Conservation (phyloP, 1,284 basidiomycete genomes). For the Ustilago loliicola region DNA sequence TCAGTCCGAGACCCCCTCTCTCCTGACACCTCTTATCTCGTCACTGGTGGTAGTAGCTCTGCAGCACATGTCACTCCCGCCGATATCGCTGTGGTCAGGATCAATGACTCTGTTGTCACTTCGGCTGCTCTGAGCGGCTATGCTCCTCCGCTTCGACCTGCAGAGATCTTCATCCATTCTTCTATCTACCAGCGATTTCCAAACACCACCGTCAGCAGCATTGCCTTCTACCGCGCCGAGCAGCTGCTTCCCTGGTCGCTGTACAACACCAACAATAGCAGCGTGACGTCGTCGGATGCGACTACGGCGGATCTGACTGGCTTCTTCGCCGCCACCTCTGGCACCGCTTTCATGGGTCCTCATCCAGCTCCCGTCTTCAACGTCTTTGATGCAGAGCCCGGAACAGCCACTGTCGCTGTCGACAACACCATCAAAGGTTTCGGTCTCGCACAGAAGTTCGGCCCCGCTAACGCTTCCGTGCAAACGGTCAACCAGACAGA, state of each 20-base stretch:
- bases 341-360: slow-evolving; percentile 34
- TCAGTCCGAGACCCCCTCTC: slow-evolving; percentile 43
- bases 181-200: slow-evolving; percentile 47
- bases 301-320: slow-evolving; percentile 23
- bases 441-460: slow-evolving; percentile 31
- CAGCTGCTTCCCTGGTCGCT: slow-evolving; percentile 45
- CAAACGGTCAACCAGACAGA: slow-evolving; percentile 21
- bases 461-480: slow-evolving; percentile 11
- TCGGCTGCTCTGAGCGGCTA: slow-evolving; percentile 36
- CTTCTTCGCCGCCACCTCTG: slow-evolving; percentile 28
- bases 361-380: slow-evolving; percentile 40
- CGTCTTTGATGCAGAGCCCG: slow-evolving; percentile 32
- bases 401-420: slow-evolving; percentile 20
- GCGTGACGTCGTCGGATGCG: slow-evolving; percentile 5
- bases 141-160: slow-evolving; percentile 26
- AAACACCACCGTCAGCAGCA: slow-evolving; percentile 44
- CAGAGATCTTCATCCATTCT: slow-evolving; percentile 47
- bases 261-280: slow-evolving; percentile 13
- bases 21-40: slow-evolving; percentile 34
- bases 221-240: slow-evolving; percentile 41
- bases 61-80: slow-evolving; percentile 40
- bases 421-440: slow-evolving; percentile 39
- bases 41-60: slow-evolving; percentile 28
- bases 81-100: slow-evolving; percentile 43
- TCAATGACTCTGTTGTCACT: slow-evolving; percentile 45